Conservation (phyloP, 1,284 basidiomycete genomes). For the Trametes pubescens region DNA sequence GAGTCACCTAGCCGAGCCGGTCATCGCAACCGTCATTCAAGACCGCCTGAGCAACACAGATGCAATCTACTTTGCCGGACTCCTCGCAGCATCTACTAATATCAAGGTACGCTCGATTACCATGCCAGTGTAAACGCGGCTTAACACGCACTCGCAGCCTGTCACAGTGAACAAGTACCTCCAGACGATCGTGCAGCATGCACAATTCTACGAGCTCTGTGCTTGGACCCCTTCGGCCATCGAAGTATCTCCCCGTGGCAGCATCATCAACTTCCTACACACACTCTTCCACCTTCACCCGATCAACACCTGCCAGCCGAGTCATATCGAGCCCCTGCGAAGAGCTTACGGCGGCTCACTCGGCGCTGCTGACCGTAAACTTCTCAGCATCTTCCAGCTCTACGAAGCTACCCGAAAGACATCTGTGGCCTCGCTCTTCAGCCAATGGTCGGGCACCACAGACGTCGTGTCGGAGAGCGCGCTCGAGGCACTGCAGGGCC, state of each 20-base stretch:
- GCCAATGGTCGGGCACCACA: constrained; percentile 63
- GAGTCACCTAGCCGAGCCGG: constrained; percentile 74
- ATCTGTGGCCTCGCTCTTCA: constrained; percentile 69
- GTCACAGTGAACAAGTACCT: constrained; percentile 68
- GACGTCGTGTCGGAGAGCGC: constrained; percentile 53
- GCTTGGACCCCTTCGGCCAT: constrained; percentile 31
- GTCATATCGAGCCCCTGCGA: constrained; percentile 80
- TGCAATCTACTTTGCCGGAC: constrained; percentile 59
- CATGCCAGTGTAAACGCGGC: not conserved
- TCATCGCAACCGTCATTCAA: constrained; percentile 73
- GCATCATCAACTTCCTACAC: constrained; percentile 64
- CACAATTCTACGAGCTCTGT: constrained; percentile 59
- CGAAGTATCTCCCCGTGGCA: constrained; percentile 44
- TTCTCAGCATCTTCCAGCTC: constrained; percentile 79
- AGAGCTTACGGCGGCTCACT: constrained; percentile 79
- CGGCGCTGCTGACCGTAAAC: constrained; percentile 64
- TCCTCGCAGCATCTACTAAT: constrained; percentile 51
- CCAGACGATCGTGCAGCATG: constrained; percentile 69
- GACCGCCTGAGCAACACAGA: constrained; percentile 56
- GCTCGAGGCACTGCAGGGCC: constrained; percentile 71
- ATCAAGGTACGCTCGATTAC: constrained; percentile 62
- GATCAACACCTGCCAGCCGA: constrained; percentile 82
- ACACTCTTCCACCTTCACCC: constrained; percentile 79
- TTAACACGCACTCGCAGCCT: constrained; percentile 49
- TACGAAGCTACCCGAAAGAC: constrained; percentile 80